Evolutionary conservation across 2,329 filamentous ascomycete genomes (phyloP), one percentile per base, ranked within the genome.

Genomic region (Ophiosphaerella korrae): DNA sequence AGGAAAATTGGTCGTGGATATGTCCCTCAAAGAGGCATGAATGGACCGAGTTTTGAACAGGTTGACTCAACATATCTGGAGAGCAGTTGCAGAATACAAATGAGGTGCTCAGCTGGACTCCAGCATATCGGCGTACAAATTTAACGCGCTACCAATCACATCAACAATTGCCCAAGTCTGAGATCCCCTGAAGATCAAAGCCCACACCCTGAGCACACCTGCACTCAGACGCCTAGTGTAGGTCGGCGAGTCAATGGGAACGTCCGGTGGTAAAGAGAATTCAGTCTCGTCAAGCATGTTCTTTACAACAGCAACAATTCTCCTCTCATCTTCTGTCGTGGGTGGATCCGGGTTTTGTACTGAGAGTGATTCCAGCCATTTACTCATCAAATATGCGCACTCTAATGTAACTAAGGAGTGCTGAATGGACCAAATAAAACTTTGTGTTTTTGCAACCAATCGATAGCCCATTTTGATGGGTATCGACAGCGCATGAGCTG

Each of bases 401-500:
- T 75, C 74, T 8, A 75, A 55, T 11, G 70, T 73, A 48, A 72
- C 75, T 7, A 75, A 44, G 0, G 70, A 74, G 48, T 76, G 74
- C 47, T 76, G 73, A 16, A 75, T 74, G 1, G 67, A 71, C 74
- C 73, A 75, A 32, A 71, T 70, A 46, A 74, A 73, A 4, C 67
- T 70, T 37, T 75, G 73, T 1, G 71, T 74, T 42, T 68, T 72
- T 8, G 73, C 72, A 0, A 76, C 71, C 1, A 75, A 62, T n/a
- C 70, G 60, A 49, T 75, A 72, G 9, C 74, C 74, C 43, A 75
- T 74, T 58, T 86, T 87, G 51, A 88, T 83, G 21, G 87, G 75
- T 76, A 88, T 85, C 3, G 85, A 86, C 32, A 90, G 74, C 0
- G 87, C 86, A 64, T 89, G 87, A 24, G 87, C 83, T 1, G 85